Base-by-base conservation (phyloP, 192 early-diverging fungal genomes). In the Nowakowskiella sp. region DNA sequence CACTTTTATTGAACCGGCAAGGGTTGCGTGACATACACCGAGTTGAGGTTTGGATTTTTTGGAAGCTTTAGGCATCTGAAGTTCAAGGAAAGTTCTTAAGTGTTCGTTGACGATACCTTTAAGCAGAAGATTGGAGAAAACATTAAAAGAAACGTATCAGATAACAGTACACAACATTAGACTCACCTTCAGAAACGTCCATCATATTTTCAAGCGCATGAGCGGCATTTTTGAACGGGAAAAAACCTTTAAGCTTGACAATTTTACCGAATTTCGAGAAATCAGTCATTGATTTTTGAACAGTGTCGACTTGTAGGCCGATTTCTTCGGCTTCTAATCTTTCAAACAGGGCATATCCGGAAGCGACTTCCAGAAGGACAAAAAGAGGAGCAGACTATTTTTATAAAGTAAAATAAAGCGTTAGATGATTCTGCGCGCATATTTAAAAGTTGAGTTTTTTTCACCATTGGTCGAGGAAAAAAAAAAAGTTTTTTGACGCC, bases 161-260 rank as follows among this genome's bases (percentile, higher is more conserved):
- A 55, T 10, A 57, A 31, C 0, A 16, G n/a, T 6, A 33, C 25
- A 26, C 22, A 26, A 32, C 50, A 29, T 54, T 53, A 32, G 32
- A 22, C 53, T 26, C 66, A 89, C 90, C 96, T 83, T 99, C 96
- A 49, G 93, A 94, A 21, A 99, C 84, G 64, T 96, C 92, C 74
- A 92, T 97, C 51, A 89, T 86, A 74, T 97, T 99, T 68, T 97
- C 94, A 29, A 99, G 75, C 56, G 96, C 96, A 70, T 99, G 86
- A 27, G 86, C 91, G 30, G 96, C 91, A 66, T 75, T 87, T 70
- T 92, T 92, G 81, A 99, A 99, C 43, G 96, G 94, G 33, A 76
- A 78, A 65, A 97, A 96, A n/a, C 89, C 91, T 73, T 87, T 91
- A 60, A 94, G 79, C 64, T 89, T 90, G 45, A 97, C 65, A 62